Evolutionary conservation across 192 early-diverging fungal species (phyloP).

Genomic region (Paraglomus brasilianum): DNA sequence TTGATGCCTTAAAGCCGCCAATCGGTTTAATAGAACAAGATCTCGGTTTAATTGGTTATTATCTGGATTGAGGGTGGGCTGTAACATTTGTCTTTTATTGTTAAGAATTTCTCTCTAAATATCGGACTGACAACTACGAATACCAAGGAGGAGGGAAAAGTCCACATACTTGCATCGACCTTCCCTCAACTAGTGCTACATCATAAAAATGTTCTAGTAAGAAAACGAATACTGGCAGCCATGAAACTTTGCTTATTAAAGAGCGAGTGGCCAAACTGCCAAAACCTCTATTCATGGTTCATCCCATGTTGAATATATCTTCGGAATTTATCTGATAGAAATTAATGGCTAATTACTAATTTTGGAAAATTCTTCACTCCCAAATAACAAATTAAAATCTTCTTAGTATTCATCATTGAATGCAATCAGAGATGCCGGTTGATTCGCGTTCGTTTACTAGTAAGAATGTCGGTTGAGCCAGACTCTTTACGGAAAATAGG

Average conservation of each 20-base stretch:
- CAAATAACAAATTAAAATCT: too few species aligned
- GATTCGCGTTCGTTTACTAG: too few species aligned
- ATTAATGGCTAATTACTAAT: too few species aligned
- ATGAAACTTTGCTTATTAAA: conserved; percentile 36
- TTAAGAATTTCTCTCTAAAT: conserved; percentile 1
- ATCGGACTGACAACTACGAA: background rate
- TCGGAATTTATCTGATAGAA: too few species aligned
- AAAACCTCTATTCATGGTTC: too few species aligned
- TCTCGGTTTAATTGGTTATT: conserved; percentile 61
- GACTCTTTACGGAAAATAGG: too few species aligned
- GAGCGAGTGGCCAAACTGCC: too few species aligned
- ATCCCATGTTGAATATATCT: too few species aligned
- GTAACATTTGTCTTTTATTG: background rate
- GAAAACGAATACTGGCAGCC: conserved; percentile 52
- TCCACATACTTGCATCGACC: conserved; percentile 58
- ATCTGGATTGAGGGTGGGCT: conserved; percentile 79
- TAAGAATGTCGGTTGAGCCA: too few species aligned
- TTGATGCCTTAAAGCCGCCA: conserved; percentile 45
- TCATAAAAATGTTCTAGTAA: conserved; percentile 55
- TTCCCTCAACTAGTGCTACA: conserved; percentile 44
- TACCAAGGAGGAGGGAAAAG: background rate
- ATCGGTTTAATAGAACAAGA: conserved; percentile 65
- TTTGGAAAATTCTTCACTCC: too few species aligned
- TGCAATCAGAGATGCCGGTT: too few species aligned
- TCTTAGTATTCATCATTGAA: too few species aligned